Conservation (phyloP, 306 rosid species). For the Prunus mongolica region DNA sequence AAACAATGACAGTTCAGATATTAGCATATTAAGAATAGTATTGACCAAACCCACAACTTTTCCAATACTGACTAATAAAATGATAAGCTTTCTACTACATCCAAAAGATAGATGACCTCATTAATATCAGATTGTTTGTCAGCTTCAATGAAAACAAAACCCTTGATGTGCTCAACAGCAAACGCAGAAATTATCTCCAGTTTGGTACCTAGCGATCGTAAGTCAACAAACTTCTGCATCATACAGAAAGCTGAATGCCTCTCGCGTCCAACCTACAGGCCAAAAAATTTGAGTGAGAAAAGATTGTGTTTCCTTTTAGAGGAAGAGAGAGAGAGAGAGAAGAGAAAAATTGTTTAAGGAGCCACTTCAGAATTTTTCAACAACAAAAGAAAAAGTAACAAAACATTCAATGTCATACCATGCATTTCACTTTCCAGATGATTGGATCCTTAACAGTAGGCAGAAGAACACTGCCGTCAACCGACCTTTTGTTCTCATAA, state of each 20-base stretch:
- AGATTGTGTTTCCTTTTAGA: neutral
- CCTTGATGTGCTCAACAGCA: conserved; percentile 80
- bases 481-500: conserved; percentile 52
- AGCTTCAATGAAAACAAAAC: conserved; percentile 76
- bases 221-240: conserved; percentile 92
- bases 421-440: conserved; percentile 95
- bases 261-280: conserved; percentile 89
- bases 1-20: conserved; percentile 1
- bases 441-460: conserved; percentile 43
- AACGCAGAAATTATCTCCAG: conserved; percentile 78
- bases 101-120: conserved; percentile 51
- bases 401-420: conserved; percentile 40
- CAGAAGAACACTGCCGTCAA: conserved; percentile 33
- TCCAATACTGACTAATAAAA: conserved; percentile 13
- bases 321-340: neutral
- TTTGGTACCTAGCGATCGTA: conserved; percentile 63
- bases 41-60: conserved; percentile 3
- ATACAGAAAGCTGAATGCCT: conserved; percentile 73
- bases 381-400: neutral
- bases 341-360: neutral
- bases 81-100: neutral
- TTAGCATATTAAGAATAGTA: neutral
- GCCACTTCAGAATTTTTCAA: neutral
- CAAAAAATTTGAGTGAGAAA: conserved; percentile 4
- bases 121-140: conserved; percentile 69